These are phyloP conservation scores for Pythium pectinolyticum DNA, from an alignment of 352 stramenopile genomes.

Conservation along the genomic window DNA sequence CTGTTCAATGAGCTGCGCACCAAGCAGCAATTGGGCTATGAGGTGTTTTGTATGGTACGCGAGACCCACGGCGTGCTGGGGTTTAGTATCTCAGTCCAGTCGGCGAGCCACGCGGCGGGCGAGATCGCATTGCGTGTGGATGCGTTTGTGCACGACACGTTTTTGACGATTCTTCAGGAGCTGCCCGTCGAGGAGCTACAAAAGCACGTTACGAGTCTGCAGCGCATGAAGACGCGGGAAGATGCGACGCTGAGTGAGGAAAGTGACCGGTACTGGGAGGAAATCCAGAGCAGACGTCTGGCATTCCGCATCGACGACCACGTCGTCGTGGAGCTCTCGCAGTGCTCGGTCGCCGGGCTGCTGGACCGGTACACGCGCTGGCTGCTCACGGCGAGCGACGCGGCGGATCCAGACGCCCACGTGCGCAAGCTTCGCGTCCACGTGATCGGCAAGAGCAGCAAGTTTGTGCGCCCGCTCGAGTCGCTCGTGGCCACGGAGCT, in stretches of 20 bases:
- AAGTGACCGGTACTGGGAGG: constrained; percentile 72
- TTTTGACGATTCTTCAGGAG: constrained; percentile 34
- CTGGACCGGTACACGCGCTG: constrained; percentile 51
- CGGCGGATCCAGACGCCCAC: background rate
- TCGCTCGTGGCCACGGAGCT: constrained; percentile 48
- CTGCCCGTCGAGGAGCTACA: constrained; percentile 34
- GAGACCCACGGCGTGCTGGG: constrained; percentile 78
- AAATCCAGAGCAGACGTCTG: constrained; percentile 60
- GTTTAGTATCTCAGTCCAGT: constrained; percentile 70
- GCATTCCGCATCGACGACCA: constrained; percentile 61
- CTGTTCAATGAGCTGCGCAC: constrained; percentile 84
- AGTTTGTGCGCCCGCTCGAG: constrained; percentile 57
- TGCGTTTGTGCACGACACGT: constrained; percentile 53
- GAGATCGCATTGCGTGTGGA: constrained; percentile 67
- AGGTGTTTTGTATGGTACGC: constrained; percentile 70
- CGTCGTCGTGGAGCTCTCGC: constrained; percentile 40
- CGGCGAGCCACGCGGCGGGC: constrained; percentile 54
- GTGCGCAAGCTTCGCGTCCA: constrained; percentile 70
- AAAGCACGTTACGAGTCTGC: constrained; percentile 48
- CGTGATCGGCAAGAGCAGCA: constrained; percentile 64
- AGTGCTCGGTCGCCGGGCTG: constrained; percentile 46
- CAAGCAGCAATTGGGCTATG: constrained; percentile 81
- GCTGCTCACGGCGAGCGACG: constrained; percentile 33
- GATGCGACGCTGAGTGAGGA: constrained; percentile 56
- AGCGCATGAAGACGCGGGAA: constrained; percentile 43